A percentile compares a stretch with the other conserved stretches of the same genome.
These are phyloP conservation scores for Actinomortierella ambigua DNA, from an alignment of 371 early-diverging fungal genomes.

Conservation along the genomic window DNA sequence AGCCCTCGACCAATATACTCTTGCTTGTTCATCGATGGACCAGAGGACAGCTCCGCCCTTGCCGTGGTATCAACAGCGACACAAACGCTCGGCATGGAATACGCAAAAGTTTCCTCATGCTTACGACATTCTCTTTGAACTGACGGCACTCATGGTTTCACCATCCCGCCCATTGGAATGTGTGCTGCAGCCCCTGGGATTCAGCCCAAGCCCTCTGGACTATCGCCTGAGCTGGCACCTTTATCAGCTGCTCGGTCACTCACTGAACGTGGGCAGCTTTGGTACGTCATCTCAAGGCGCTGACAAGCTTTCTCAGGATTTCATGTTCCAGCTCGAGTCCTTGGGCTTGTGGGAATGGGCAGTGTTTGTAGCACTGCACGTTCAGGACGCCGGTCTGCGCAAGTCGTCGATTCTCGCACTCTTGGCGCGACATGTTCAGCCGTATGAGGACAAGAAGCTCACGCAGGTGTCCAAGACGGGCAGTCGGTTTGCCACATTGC, in stretches of 20 bases:
- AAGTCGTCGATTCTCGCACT: conserved; percentile 13
- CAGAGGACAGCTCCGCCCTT: conserved; percentile 46
- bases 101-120: not conserved
- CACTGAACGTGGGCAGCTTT: conserved; percentile 52
- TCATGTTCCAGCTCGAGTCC: conserved; percentile 65
- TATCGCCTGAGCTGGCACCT: conserved; percentile 65
- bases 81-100: not conserved
- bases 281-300: conserved; percentile 37
- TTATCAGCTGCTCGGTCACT: conserved; percentile 56
- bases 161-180: conserved; percentile 53
- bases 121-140: conserved; percentile 64
- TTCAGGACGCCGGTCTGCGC: conserved; percentile 16
- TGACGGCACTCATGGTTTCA: conserved; percentile 56
- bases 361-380: conserved; percentile 51
- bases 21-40: conserved; percentile 19
- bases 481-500: not conserved
- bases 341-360: conserved; percentile 80
- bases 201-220: conserved; percentile 55
- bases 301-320: conserved; percentile 53
- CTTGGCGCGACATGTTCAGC: conserved; percentile 22
- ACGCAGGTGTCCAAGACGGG: not conserved
- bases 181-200: conserved; percentile 55
- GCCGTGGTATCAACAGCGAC: conserved; percentile 46
- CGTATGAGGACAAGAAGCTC: no score
- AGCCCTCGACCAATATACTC: conserved; percentile 55